Evolutionary conservation across 495 filamentous ascomycete species (phyloP).

Genomic region (Venustampulla echinocandica): DNA sequence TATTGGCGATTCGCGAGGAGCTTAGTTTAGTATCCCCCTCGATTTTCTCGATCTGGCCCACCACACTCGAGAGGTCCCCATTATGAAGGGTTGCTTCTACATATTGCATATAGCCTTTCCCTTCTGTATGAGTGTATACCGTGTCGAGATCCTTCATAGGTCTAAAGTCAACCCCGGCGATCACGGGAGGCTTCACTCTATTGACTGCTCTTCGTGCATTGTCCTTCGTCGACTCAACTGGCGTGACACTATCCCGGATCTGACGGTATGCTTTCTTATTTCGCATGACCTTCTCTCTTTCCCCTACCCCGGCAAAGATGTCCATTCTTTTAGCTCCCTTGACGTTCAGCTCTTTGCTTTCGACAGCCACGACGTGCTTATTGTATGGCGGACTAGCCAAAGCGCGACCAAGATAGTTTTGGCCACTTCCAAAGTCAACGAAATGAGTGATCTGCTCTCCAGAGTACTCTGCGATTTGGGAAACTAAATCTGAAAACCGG

Average conservation of each 20-base stretch:
- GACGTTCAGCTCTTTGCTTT: conserved; percentile 79
- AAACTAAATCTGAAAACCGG: conserved; percentile 49
- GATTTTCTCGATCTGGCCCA: conserved; percentile 30
- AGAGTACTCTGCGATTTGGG: conserved; percentile 41
- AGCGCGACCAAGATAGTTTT: conserved; percentile 88
- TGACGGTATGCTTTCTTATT: conserved; percentile 67
- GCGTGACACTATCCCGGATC: conserved; percentile 30
- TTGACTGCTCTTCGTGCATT: conserved; percentile 31
- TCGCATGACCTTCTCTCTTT: conserved; percentile 56
- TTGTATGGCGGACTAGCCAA: conserved; percentile 79
- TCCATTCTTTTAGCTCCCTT: conserved; percentile 77
- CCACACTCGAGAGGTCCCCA: conserved; percentile 49
- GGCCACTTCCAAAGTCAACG: conserved; percentile 91
- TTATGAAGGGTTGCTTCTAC: conserved; percentile 50
- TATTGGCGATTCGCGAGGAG: background rate
- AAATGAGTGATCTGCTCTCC: conserved; percentile 66
- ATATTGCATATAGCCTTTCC: conserved; percentile 62
- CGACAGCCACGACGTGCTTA: conserved; percentile 80
- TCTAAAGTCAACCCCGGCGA: conserved; percentile 36
- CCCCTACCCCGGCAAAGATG: conserved; percentile 58
- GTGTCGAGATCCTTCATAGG: conserved; percentile 36
- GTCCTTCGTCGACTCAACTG: conserved; percentile 31
- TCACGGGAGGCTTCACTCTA: conserved; percentile 18
- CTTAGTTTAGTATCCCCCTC: conserved; percentile 3
- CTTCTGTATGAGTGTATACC: conserved; percentile 39